Evolutionary conservation across 192 early-diverging fungal species (phyloP), one percentile per base, ranked within the genome.

Genomic region (Backusella tuberculispora): DNA sequence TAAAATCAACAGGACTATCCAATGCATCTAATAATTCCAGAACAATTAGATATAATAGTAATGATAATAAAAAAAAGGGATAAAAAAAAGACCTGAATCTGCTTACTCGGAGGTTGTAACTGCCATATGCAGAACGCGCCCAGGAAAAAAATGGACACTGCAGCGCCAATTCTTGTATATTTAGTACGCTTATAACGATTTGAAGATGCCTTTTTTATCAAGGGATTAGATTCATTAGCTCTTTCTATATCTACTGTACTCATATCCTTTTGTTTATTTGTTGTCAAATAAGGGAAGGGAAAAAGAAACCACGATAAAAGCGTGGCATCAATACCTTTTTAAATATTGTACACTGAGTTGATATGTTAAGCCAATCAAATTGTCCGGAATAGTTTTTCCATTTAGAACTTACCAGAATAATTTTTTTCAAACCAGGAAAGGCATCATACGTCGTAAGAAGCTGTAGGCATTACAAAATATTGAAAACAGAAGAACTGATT

Each of bases 191-290:
- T 60, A 60, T 26, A 24, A 10, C 21, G 8, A 24, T 2, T 14
- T 60, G 21, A 26, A 26, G 7, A 26, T 13, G 53, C 8, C 12
- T 60, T 24, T 60, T 26, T 60, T 19, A 60, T 60, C 53, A 60
- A 60, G 26, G 53, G 53, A 60, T 60, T 24, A 0, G 53, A 60
- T 26, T 60, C 53, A 26, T 60, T 60, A 60, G 53, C 53, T 60
- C 53, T 60, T 24, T 60, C 53, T 60, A 60, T 60, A 60, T 60
- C 53, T 26, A 12, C 10, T 60, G 53, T 13, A 60, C 53, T 60
- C 53, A 60, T 60, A 12, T 26, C 12, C 3, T 50, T 50, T 19
- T 4, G 14, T 2, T 24, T 4, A 60, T 13, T 9, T 8, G 8
- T 26, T 26, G 10, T 26, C 5, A 24, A 56, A n/a, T n/a, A n/a